Conservation (phyloP, 2,329 filamentous ascomycete species). For the Aspergillus sp. region DNA sequence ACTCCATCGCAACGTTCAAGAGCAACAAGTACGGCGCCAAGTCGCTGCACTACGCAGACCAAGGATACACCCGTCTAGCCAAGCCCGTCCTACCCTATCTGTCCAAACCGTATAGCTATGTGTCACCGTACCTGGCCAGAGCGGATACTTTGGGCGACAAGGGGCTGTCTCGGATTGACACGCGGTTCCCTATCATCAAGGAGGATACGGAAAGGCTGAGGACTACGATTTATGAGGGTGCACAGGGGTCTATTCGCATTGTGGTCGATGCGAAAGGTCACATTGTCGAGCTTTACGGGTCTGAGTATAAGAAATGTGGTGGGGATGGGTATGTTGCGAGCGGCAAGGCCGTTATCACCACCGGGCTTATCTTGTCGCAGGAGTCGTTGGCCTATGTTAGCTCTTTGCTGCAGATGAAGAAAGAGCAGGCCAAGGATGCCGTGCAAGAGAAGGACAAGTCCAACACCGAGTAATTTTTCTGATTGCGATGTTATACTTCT, state of each 20-base stretch:
- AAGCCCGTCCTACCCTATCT: constrained; percentile 74
- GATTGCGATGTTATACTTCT: constrained; percentile 3
- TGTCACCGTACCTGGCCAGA: constrained; percentile 76
- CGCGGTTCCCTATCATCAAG: constrained; percentile 65
- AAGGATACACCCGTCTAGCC: constrained; percentile 68
- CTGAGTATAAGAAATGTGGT: constrained; percentile 43
- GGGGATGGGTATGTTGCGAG: constrained; percentile 57
- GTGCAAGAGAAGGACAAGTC: constrained; percentile 49
- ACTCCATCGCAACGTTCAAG: constrained; percentile 71
- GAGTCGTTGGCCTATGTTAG: constrained; percentile 59
- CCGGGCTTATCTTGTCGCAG: constrained; percentile 58
- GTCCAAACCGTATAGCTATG: constrained; percentile 69
- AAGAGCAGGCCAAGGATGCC: constrained; percentile 53
- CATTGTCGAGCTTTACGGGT: constrained; percentile 36
- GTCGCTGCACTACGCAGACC: constrained; percentile 67
- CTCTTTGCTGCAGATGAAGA: constrained; percentile 54
- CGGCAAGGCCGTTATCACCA: constrained; percentile 63
- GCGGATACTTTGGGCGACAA: constrained; percentile 71
- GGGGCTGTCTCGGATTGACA: constrained; percentile 63
- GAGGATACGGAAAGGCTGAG: constrained; percentile 67
- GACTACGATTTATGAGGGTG: constrained; percentile 55
- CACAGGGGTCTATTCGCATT: constrained; percentile 58
- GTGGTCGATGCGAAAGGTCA: constrained; percentile 50
- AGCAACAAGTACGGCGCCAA: constrained; percentile 75
- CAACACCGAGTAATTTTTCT: constrained; percentile 19